phyloP scores from a whole-genome alignment of 768 basidiomycete genomes.

The Xerocomellus dryophilus region DNA sequence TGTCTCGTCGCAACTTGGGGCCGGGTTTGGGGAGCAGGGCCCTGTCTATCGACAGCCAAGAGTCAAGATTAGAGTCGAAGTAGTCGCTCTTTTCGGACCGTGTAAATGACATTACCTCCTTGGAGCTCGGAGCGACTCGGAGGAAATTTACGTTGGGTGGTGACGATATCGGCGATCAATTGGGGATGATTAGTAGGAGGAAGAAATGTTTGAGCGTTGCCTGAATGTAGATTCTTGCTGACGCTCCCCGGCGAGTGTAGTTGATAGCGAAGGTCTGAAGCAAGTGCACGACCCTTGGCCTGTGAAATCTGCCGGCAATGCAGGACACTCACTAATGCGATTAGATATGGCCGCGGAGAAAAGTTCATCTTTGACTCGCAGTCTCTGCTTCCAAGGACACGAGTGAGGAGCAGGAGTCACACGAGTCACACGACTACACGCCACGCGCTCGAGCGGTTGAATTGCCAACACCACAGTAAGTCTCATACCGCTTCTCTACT shows the following conservation, averaged over 20 bases:
- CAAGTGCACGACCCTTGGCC: background rate
- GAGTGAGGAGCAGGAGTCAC: background rate
- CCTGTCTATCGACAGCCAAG: background rate
- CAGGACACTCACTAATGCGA: background rate
- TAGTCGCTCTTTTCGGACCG: too few relatives aligned
- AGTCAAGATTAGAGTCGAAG: background rate
- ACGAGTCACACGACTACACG: background rate
- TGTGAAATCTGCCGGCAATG: background rate
- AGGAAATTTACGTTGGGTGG: background rate
- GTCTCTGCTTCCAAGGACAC: background rate
- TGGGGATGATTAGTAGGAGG: background rate
- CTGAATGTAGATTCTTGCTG: background rate
- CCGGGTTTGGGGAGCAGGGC: background rate
- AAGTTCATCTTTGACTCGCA: background rate
- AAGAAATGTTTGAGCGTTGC: background rate
- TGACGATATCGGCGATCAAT: background rate
- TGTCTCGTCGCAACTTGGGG: background rate
- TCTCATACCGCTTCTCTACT: conserved; percentile 3
- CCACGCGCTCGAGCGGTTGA: too few relatives aligned
- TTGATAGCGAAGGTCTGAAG: background rate
- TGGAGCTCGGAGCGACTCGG: background rate
- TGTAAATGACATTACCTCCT: too few relatives aligned
- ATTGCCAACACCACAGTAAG: too few relatives aligned
- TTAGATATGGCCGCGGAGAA: too few relatives aligned
- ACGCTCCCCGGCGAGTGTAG: background rate